Conservation (phyloP, 108 stramenopile genomes). For the Skeletonema potamos region DNA sequence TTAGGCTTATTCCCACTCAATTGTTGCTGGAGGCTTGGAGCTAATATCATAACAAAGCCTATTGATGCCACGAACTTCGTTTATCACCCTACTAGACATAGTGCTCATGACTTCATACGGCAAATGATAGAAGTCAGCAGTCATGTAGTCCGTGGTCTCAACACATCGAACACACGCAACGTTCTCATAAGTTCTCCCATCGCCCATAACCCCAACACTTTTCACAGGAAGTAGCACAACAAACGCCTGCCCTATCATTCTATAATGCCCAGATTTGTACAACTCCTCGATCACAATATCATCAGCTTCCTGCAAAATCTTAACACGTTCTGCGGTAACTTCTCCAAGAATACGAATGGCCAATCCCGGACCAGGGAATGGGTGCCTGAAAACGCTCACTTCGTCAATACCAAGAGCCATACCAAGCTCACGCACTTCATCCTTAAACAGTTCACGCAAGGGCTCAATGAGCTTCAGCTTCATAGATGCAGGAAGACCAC, state of each 20-base stretch:
- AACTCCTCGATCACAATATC: constrained; percentile 96
- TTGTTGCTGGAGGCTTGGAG: constrained; percentile 99
- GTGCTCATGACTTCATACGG: constrained; percentile 94
- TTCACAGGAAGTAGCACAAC: constrained; percentile 95
- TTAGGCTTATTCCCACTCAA: constrained; percentile 95
- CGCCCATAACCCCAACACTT: constrained; percentile 98
- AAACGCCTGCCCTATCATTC: constrained; percentile 97
- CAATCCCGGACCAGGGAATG: constrained; percentile 99
- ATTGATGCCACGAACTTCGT: constrained; percentile 97
- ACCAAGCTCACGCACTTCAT: constrained; percentile 92
- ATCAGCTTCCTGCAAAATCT: constrained; percentile 94
- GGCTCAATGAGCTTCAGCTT: constrained; percentile 97
- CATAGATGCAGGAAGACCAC: constrained; percentile 94
- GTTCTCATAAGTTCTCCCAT: constrained; percentile 93
- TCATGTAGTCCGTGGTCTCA: constrained; percentile 99
- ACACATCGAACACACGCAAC: constrained; percentile 93
- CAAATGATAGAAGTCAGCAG: constrained; percentile 97
- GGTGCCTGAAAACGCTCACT: constrained; percentile 94
- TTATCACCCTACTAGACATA: constrained; percentile 96
- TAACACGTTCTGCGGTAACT: constrained; percentile 86
- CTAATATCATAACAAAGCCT: constrained; percentile 97
- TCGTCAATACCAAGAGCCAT: constrained; percentile 95
- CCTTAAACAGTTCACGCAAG: constrained; percentile 98
- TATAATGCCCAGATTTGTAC: constrained; percentile 86
- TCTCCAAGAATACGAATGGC: constrained; percentile 96